Conservation (phyloP, 495 filamentous ascomycete genomes). For the Penicillium soppii region DNA sequence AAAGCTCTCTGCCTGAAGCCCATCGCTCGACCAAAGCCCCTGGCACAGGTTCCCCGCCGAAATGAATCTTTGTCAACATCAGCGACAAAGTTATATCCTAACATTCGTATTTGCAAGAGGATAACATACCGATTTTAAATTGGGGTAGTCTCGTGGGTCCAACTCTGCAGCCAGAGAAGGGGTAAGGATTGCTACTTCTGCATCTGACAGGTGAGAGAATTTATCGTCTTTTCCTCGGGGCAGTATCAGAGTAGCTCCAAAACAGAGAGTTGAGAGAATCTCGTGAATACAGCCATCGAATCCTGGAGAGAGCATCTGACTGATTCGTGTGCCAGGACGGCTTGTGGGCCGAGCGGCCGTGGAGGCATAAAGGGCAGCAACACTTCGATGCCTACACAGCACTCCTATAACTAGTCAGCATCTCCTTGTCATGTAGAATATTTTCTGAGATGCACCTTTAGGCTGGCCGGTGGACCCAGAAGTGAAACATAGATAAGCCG, state of each 20-base stretch:
- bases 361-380: background rate
- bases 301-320: conserved; percentile 13
- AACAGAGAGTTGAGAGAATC: conserved; percentile 19
- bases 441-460: conserved; percentile 9
- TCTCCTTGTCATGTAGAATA: background rate
- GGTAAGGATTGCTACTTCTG: conserved; percentile 19
- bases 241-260: conserved; percentile 22
- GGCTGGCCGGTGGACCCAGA: conserved; percentile 24
- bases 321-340: conserved; percentile 13
- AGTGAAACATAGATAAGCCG: conserved; percentile 21
- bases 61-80: conserved; percentile 9
- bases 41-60: conserved; percentile 29
- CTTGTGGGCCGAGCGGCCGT: background rate
- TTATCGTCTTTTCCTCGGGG: conserved; percentile 10
- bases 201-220: conserved; percentile 18
- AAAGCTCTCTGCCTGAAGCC: conserved; percentile 18
- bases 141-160: conserved; percentile 15
- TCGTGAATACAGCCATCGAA: conserved; percentile 24
- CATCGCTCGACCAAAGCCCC: conserved; percentile 23
- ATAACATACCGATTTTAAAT: conserved; percentile 12
- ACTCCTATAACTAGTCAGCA: background rate
- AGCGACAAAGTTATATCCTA: background rate
- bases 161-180: conserved; percentile 18
- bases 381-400: background rate
- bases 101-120: background rate